Evolutionary conservation across 2,329 filamentous ascomycete genomes (phyloP).

Genomic region (Alternaria infectoria): DNA sequence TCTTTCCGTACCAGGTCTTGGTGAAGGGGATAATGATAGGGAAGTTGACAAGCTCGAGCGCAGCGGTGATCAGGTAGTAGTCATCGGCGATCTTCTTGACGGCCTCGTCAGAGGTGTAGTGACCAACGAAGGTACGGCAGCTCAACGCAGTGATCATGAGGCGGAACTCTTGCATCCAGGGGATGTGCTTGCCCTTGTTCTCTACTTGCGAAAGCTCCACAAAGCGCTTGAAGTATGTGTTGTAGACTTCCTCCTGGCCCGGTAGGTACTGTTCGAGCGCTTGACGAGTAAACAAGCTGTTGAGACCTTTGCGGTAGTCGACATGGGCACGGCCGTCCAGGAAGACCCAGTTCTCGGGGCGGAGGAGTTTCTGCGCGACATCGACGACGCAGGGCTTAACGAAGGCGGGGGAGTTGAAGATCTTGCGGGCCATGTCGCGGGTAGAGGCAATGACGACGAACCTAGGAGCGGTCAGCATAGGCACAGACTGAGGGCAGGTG

Average conservation of each 20-base stretch:
- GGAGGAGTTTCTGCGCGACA: constrained; percentile 89
- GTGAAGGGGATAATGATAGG: constrained; percentile 92
- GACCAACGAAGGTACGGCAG: constrained; percentile 94
- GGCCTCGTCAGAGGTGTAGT: constrained; percentile 89
- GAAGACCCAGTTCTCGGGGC: constrained; percentile 95
- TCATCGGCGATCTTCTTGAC: constrained; percentile 95
- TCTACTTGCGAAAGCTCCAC: constrained; percentile 73
- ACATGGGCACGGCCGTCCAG: constrained; percentile 93
- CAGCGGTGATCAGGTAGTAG: constrained; percentile 95
- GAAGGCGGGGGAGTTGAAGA: constrained; percentile 90
- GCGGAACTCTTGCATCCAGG: constrained; percentile 91
- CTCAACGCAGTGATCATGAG: constrained; percentile 95
- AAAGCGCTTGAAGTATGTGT: constrained; percentile 82
- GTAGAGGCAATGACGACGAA: constrained; percentile 97
- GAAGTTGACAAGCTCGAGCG: constrained; percentile 89
- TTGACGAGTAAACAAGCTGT: constrained; percentile 89
- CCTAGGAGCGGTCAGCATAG: constrained; percentile 55
- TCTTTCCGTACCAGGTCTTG: constrained; percentile 97
- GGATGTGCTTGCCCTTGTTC: constrained; percentile 73
- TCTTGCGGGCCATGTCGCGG: constrained; percentile 93
- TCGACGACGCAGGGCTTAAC: constrained; percentile 98
- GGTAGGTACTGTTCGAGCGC: constrained; percentile 89
- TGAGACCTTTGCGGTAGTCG: constrained; percentile 96
- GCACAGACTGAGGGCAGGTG: not conserved
- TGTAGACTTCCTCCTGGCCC: constrained; percentile 90